Evolutionary conservation across 2,329 filamentous ascomycete genomes (phyloP).

Genomic region (Graphilbum ipis-grandicollis): DNA sequence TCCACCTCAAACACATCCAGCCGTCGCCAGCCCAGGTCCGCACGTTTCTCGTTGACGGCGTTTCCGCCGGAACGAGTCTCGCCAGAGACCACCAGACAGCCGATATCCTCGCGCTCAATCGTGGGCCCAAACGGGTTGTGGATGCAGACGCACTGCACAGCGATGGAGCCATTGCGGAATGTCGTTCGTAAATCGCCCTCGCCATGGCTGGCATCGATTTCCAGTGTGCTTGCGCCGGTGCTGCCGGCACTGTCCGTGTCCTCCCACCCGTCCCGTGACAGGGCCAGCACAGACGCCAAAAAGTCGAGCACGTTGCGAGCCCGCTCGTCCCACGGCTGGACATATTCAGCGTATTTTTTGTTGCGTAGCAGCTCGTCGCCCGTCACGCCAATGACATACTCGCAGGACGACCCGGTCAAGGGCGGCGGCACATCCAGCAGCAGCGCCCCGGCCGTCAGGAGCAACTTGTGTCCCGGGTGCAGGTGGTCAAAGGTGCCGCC

Average conservation of each 20-base stretch:
- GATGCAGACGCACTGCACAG: slow-evolving; percentile 67
- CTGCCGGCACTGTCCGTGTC: too few species aligned
- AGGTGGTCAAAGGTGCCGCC: slow-evolving; percentile 95
- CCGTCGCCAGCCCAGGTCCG: slow-evolving; percentile 55
- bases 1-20: slow-evolving; percentile 80
- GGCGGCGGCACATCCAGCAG: slow-evolving; percentile 38
- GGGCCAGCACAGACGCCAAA: slow-evolving; percentile 42
- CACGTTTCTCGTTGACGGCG: slow-evolving; percentile 71
- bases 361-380: slow-evolving; percentile 72
- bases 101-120: slow-evolving; percentile 61
- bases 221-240: slow-evolving; percentile 3
- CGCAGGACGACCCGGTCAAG: slow-evolving; percentile 23
- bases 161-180: slow-evolving; percentile 42
- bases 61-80: slow-evolving; percentile 74
- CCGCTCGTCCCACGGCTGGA: slow-evolving; percentile 67
- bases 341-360: slow-evolving; percentile 69
- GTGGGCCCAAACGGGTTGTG: slow-evolving; percentile 83
- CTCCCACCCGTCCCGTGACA: slow-evolving; percentile 24
- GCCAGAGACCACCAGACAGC: slow-evolving; percentile 68
- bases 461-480: slow-evolving; percentile 88
- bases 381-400: slow-evolving; percentile 71
- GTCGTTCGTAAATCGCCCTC: slow-evolving; percentile 32
- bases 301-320: slow-evolving; percentile 56
- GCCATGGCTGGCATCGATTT: slow-evolving; percentile 10
- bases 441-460: slow-evolving; percentile 74